Conservation (phyloP, 2,329 filamentous ascomycete species). For the Dactylonectria estremocensis region DNA sequence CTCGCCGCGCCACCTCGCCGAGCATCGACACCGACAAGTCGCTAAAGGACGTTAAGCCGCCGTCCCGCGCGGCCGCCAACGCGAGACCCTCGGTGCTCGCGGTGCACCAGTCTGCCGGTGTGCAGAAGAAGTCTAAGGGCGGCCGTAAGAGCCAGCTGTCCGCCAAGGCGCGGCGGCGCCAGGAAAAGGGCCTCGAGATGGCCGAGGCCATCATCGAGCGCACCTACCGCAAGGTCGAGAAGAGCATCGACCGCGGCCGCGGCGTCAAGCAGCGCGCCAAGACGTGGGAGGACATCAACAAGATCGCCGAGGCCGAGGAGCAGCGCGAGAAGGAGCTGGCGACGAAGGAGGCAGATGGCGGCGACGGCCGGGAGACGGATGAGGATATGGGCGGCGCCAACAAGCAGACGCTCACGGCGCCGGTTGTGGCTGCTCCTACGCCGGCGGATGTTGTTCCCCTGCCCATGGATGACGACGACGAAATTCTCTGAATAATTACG, state of each 20-base stretch:
- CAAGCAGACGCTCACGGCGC: conserved; percentile 19
- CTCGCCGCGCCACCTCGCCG: conserved; percentile 79
- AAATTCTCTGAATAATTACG: conserved; percentile 49
- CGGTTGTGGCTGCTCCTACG: conserved; percentile 7
- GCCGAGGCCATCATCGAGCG: conserved; percentile 73
- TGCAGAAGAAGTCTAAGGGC: conserved; percentile 76
- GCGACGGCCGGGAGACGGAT: conserved; percentile 53
- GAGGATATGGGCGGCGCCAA: conserved; percentile 53
- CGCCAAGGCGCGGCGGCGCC: conserved; percentile 68
- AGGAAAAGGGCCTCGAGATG: conserved; percentile 71
- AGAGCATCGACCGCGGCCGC: conserved; percentile 66
- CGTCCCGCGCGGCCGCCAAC: conserved; percentile 54
- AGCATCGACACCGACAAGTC: conserved; percentile 81
- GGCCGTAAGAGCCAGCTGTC: conserved; percentile 69
- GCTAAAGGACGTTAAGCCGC: conserved; percentile 71
- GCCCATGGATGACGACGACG: conserved; percentile 50
- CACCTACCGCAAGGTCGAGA: conserved; percentile 69
- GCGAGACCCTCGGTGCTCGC: conserved; percentile 78
- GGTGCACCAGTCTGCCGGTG: conserved; percentile 76
- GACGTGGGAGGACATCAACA: conserved; percentile 73
- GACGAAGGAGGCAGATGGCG: conserved; percentile 42
- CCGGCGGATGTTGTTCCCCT: conserved; percentile 28
- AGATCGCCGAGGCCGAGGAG: conserved; percentile 45
- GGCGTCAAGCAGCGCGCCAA: conserved; percentile 66
- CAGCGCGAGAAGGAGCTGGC: conserved; percentile 35